phyloP scores from a whole-genome alignment of 2,329 filamentous ascomycete genomes.

The Colletotrichum caudatum region DNA sequence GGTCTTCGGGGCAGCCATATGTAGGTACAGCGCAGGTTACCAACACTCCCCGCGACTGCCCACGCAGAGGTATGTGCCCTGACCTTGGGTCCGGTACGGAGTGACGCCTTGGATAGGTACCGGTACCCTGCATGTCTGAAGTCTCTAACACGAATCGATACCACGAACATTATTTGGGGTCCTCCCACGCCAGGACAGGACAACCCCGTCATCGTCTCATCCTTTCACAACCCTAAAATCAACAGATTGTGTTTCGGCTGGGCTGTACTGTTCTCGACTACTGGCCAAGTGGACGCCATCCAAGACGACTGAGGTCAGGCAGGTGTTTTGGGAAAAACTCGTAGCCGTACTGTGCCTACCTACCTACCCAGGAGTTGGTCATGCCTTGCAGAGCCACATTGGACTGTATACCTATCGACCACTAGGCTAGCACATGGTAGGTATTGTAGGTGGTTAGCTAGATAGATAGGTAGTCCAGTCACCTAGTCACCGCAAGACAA shows the following conservation, averaged over 20 bases:
- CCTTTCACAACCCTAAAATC: background rate
- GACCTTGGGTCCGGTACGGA: background rate
- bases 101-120: background rate
- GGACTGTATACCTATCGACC: background rate
- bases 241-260: background rate
- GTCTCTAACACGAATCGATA: constrained; percentile 15
- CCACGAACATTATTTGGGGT: constrained; percentile 5
- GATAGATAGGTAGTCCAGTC: background rate
- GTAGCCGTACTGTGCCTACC: background rate
- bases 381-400: background rate
- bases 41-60: background rate
- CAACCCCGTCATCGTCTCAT: constrained; percentile 3
- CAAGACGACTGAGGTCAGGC: background rate
- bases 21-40: background rate
- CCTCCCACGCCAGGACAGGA: constrained; percentile 1
- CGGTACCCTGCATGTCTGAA: constrained; percentile 22
- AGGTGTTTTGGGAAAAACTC: background rate
- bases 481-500: background rate
- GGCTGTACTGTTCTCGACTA: background rate
- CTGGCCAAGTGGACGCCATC: background rate
- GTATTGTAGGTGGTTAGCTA: background rate
- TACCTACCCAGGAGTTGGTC: background rate
- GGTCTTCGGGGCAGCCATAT: background rate
- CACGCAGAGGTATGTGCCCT: background rate
- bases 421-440: no score